Base-by-base conservation (phyloP, 2,329 filamentous ascomycete genomes). In the Diaporthe helianthi region DNA sequence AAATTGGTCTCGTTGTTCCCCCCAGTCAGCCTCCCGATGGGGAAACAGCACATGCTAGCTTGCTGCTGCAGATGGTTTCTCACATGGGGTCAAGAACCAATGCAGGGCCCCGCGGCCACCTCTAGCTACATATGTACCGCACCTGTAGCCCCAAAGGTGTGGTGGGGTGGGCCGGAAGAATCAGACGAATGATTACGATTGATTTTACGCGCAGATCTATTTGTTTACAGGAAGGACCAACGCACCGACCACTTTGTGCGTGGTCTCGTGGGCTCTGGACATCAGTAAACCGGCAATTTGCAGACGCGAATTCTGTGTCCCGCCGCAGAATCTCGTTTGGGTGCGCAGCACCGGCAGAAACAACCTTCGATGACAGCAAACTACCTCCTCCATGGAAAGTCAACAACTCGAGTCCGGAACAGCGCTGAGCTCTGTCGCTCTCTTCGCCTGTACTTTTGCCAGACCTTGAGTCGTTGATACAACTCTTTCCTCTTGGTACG, bases 171-270 rank as follows among this genome's bases (percentile, higher is more conserved):
- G 60, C 47, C 51, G 46, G 46, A 65, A 60, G 46, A 65, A 67
- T 52, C 29, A 47, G 65, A 22, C 38, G 24, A 17, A 22, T 26
- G 41, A 36, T 58, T 54, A 63, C 66, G 66, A 54, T 61, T 65
- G 15, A 53, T 49, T 71, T 69, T 60, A 71, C 52, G 65, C 69
- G 65, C 69, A 55, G 66, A 49, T 65, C 65, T 47, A 41, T 36
- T 41, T 55, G 46, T 49, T 54, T 46, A 31, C 44, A 68, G 26
- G 31, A 63, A 68, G 26, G 31, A 63, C 19, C 24, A 47, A 49
- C 26, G 7, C 29, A 31, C 58, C 58, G 60, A 69, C 38, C 52
- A 29, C 41, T 65, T 65, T 22, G n/a, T 36, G 44, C 58, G 33
- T 52, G 52, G 44, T 49, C 52, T 67, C 29, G 44, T 29, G 52